A percentile compares a stretch with the other conserved stretches of the same genome.
Evolutionary conservation across 306 rosid species (phyloP).

Genomic region (Rosa multiflora): DNA sequence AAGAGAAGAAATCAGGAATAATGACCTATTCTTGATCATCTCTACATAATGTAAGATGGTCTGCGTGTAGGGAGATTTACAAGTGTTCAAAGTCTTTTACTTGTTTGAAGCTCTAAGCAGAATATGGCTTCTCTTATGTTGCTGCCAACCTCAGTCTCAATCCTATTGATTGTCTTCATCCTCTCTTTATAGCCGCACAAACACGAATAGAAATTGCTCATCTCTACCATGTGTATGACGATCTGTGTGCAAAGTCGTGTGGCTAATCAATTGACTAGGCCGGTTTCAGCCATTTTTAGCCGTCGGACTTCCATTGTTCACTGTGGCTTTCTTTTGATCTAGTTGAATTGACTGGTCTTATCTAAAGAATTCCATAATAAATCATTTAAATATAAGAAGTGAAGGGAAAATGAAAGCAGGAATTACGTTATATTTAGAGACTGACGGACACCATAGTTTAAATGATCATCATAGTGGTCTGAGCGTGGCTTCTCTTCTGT

Average conservation of each 20-base stretch:
- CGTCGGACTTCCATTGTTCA: background rate
- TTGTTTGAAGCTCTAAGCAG: too few species aligned
- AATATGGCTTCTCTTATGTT: background rate
- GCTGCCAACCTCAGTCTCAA: background rate
- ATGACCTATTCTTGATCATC: slow-evolving; percentile 1
- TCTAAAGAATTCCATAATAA: too few species aligned
- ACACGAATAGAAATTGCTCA: background rate
- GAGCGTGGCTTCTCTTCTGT: too few species aligned
- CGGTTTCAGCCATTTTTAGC: background rate
- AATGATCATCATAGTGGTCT: too few species aligned
- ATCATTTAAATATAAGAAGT: background rate
- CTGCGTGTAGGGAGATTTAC: too few species aligned
- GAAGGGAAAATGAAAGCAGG: background rate
- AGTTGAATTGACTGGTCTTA: background rate
- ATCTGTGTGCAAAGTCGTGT: background rate
- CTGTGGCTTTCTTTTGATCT: background rate
- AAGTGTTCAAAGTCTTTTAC: background rate
- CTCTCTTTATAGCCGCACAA: background rate
- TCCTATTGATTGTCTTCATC: background rate
- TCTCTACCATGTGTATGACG: background rate
- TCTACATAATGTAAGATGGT: background rate
- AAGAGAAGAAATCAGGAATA: background rate
- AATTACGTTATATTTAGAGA: too few species aligned
- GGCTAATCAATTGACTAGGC: background rate
- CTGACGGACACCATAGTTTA: too few species aligned